Percentiles rank a stretch among this genome's conserved stretches.
These are phyloP conservation scores for Fusarium pseudocircinatum DNA, from an alignment of 2,329 filamentous ascomycete genomes.

Conservation along the genomic window DNA sequence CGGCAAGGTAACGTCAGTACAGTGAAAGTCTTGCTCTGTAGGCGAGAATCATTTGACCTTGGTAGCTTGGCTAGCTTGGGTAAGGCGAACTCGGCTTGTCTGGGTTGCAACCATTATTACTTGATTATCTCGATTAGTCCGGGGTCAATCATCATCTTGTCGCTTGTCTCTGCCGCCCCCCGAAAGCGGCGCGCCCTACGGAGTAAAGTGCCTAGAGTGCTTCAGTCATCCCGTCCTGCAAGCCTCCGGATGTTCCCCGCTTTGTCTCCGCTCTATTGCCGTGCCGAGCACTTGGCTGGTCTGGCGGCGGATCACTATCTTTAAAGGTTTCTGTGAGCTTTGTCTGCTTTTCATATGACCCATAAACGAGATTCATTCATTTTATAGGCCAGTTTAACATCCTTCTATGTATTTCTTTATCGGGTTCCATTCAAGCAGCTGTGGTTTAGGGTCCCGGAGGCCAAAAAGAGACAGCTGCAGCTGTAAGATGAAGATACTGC, in stretches of 20 bases:
- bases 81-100: background rate
- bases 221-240: background rate
- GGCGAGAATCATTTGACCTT: background rate
- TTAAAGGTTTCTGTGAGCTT: background rate
- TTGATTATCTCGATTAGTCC: conserved; percentile 1
- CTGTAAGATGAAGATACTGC: background rate
- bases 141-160: background rate
- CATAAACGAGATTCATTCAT: background rate
- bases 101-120: conserved; percentile 18
- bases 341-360: too few species aligned
- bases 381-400: background rate
- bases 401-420: background rate
- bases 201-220: too few species aligned
- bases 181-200: conserved; percentile 21
- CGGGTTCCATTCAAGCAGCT: too few species aligned
- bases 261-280: conserved; percentile 23
- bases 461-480: background rate
- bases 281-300: conserved; percentile 16
- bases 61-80: background rate
- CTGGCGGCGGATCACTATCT: background rate
- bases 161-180: conserved; percentile 1
- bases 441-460: background rate
- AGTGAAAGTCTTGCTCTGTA: background rate
- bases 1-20: too few species aligned
- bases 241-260: conserved; percentile 8